These are phyloP conservation scores for Apostasia ramifera DNA, from an alignment of 106 monocot genomes.

Conservation along the genomic window DNA sequence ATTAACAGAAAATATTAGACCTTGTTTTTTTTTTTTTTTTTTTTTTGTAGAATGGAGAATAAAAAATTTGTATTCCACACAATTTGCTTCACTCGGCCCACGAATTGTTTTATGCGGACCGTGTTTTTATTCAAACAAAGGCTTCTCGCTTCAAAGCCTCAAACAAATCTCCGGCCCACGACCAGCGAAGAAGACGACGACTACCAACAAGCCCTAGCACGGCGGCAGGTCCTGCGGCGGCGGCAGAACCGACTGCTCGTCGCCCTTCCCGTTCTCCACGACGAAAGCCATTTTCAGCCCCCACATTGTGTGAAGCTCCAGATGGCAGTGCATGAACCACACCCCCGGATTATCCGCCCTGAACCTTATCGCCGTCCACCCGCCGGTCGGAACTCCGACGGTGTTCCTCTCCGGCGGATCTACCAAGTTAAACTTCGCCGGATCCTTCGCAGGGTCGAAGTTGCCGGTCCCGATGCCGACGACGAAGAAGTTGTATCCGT, in stretches of 20 bases:
- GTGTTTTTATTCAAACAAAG: not conserved
- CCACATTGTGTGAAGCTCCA: conserved; percentile 49
- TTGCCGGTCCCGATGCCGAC: conserved; percentile 22
- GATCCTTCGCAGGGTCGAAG: conserved; percentile 16
- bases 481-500: conserved; percentile 28
- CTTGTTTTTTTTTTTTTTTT: no score
- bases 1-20: no score
- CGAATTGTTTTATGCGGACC: no score
- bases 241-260: conserved; percentile 27
- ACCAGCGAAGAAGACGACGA: not conserved
- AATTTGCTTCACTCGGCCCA: no score
- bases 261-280: conserved; percentile 31
- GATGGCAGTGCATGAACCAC: conserved; percentile 34
- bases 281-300: conserved; percentile 45
- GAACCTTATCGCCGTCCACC: conserved; percentile 27
- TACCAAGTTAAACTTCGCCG: conserved; percentile 19
- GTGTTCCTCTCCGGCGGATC: conserved; percentile 30
- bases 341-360: conserved; percentile 26
- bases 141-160: not conserved
- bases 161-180: not conserved
- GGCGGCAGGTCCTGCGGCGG: conserved; percentile 30
- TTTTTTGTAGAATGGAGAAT: no score
- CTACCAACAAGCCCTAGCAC: conserved; percentile 11
- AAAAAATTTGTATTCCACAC: no score
- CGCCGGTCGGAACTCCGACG: conserved; percentile 21